Percentiles rank a stretch among this genome's conserved stretches.
Evolutionary conservation across 306 rosid genomes (phyloP).

Genomic region (Castanopsis chinensis): DNA sequence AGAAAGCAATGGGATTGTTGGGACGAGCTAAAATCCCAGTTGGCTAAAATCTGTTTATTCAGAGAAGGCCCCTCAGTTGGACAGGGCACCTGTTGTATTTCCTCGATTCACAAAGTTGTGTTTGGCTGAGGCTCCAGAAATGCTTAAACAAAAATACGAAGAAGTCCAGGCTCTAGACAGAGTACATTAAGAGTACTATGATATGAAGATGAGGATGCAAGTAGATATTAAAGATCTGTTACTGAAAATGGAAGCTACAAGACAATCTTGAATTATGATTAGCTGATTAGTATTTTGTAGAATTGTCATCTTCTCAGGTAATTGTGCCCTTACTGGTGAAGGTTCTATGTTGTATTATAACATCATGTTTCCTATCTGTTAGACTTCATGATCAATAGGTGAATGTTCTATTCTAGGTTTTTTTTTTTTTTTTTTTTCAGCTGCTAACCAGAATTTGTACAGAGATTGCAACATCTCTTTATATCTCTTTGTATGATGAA

Average conservation of each 20-base stretch:
- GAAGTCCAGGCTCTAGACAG: constrained; percentile 80
- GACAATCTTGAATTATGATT: constrained; percentile 68
- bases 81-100: constrained; percentile 54
- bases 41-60: constrained; percentile 72
- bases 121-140: too few species aligned
- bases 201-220: constrained; percentile 93
- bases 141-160: constrained; percentile 64
- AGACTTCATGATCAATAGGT: constrained; percentile 37
- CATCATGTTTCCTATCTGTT: constrained; percentile 29
- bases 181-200: constrained; percentile 72
- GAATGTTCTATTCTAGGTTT: constrained; percentile 31
- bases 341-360: constrained; percentile 34
- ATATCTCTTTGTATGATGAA: constrained; percentile 45
- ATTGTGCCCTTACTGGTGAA: constrained; percentile 25
- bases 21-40: constrained; percentile 73
- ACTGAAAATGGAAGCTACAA: constrained; percentile 93
- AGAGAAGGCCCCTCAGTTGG: constrained; percentile 63
- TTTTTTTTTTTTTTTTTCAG: constrained; percentile 6
- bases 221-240: constrained; percentile 82
- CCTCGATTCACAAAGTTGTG: too few species aligned
- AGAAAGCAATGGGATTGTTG: constrained; percentile 55
- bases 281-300: constrained; percentile 17
- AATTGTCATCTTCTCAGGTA: constrained; percentile 35
- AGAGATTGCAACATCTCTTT: constrained; percentile 45
- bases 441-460: constrained; percentile 70